These are phyloP conservation scores for Symmetrospora coprosmae DNA, from an alignment of 768 basidiomycete species.

Conservation along the genomic window DNA sequence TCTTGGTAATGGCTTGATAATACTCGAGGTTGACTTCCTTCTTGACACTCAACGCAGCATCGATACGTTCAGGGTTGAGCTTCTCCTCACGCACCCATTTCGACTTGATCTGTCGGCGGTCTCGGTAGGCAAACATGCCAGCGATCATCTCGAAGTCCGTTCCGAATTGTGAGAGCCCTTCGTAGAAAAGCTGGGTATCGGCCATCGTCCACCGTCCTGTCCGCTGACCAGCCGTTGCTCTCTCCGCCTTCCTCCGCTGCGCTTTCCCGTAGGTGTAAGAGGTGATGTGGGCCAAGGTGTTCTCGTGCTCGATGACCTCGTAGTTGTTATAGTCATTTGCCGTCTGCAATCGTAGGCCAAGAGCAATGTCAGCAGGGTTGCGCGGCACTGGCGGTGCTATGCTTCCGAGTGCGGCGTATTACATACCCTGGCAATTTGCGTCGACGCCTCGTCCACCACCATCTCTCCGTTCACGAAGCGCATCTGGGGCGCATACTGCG, in stretches of 20 bases:
- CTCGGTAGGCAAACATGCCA: constrained; percentile 65
- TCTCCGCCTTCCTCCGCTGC: constrained; percentile 62
- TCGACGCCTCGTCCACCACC: constrained; percentile 68
- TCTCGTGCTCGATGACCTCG: neutral
- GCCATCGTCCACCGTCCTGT: constrained; percentile 88
- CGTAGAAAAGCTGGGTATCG: constrained; percentile 75
- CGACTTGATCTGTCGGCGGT: constrained; percentile 77
- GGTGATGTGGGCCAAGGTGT: constrained; percentile 42
- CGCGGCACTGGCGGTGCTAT: too few relatives aligned
- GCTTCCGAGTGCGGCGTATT: too few relatives aligned
- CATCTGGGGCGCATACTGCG: constrained; percentile 67
- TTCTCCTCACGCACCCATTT: constrained; percentile 85
- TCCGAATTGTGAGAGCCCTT: constrained; percentile 75
- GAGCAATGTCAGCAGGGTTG: too few relatives aligned
- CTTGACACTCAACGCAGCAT: constrained; percentile 47
- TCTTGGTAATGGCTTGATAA: constrained; percentile 1
- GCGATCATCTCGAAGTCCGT: constrained; percentile 89
- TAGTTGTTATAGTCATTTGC: too few relatives aligned
- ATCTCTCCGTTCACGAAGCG: constrained; percentile 77
- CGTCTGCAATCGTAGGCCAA: too few relatives aligned
- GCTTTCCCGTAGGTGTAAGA: constrained; percentile 65
- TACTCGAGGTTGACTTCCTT: constrained; percentile 9
- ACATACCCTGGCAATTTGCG: too few relatives aligned
- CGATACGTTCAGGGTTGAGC: constrained; percentile 61
- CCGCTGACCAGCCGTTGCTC: too few relatives aligned